Conservation (phyloP, 2,329 filamentous ascomycete species). For the Pyricularia pennisetigena region DNA sequence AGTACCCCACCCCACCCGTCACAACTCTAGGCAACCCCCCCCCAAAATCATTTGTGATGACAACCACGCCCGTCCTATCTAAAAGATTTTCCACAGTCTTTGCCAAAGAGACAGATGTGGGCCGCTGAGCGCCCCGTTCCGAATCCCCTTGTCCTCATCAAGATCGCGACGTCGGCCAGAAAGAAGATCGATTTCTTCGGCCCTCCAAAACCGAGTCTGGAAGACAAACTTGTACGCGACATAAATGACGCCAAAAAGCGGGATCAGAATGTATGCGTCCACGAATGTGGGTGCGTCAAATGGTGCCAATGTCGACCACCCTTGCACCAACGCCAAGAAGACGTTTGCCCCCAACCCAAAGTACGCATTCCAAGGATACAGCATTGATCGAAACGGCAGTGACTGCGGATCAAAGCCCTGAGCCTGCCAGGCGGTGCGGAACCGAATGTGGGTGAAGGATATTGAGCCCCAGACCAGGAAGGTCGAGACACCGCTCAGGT, state of each 20-base stretch:
- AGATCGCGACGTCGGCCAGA: conserved; percentile 45
- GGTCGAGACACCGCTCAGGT: conserved; percentile 58
- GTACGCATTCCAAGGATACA: conserved; percentile 49
- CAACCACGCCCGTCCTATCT: neutral
- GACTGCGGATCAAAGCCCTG: conserved; percentile 46
- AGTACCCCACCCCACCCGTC: neutral
- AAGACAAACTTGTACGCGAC: conserved; percentile 42
- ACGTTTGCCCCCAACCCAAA: conserved; percentile 47
- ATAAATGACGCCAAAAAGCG: conserved; percentile 49
- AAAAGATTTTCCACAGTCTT: conserved; percentile 31
- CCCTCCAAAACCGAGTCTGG: conserved; percentile 38
- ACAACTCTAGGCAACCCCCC: neutral
- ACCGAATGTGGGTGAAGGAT: conserved; percentile 61
- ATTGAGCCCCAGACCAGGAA: conserved; percentile 66
- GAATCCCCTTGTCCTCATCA: conserved; percentile 30
- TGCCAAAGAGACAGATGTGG: conserved; percentile 28
- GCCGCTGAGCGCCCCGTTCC: conserved; percentile 14
- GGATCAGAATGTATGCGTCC: conserved; percentile 52
- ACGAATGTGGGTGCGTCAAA: conserved; percentile 51
- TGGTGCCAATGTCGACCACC: conserved; percentile 49
- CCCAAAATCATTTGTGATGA: neutral
- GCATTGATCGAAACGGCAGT: conserved; percentile 44
- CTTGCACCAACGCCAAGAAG: conserved; percentile 51
- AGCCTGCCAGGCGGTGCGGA: conserved; percentile 50
- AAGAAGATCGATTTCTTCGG: conserved; percentile 45